Evolutionary conservation across 768 basidiomycete species (phyloP).

Genomic region (Tricholoma sp.): DNA sequence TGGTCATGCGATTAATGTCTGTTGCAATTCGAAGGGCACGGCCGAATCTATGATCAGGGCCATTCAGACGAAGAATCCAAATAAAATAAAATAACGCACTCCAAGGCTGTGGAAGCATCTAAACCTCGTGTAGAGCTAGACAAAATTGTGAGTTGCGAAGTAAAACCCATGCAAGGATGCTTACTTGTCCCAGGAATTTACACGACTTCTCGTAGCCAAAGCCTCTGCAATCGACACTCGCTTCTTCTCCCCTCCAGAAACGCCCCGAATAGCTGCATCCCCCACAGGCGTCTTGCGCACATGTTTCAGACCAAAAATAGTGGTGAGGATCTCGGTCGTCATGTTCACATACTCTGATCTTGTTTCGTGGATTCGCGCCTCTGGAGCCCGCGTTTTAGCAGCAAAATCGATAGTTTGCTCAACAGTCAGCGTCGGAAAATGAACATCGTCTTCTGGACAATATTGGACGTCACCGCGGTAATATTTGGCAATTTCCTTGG

Average conservation of each 20-base stretch:
- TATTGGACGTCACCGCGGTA: conserved; percentile 81
- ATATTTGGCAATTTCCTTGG: conserved; percentile 54
- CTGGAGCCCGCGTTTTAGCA: conserved; percentile 63
- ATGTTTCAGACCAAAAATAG: conserved; percentile 74
- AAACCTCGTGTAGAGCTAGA: conserved; percentile 61
- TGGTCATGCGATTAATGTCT: conserved; percentile 47
- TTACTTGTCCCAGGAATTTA: conserved; percentile 78
- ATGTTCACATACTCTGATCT: conserved; percentile 39
- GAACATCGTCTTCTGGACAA: conserved; percentile 81
- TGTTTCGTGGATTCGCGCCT: conserved; percentile 38
- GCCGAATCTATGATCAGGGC: conserved; percentile 27
- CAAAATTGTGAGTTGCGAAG: background rate
- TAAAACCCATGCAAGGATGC: conserved; percentile 5
- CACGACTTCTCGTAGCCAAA: conserved; percentile 51
- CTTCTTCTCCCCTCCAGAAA: conserved; percentile 77
- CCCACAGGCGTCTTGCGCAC: conserved; percentile 71
- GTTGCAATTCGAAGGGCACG: conserved; percentile 62
- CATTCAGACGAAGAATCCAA: background rate
- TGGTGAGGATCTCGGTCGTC: conserved; percentile 52
- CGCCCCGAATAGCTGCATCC: conserved; percentile 65
- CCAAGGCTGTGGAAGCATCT: conserved; percentile 68
- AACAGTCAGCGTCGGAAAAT: conserved; percentile 82
- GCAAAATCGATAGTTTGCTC: conserved; percentile 71
- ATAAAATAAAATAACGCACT: conserved; percentile 20
- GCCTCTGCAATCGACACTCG: conserved; percentile 72